These are phyloP conservation scores for Arthrobotrys pseudoclavata DNA, from an alignment of 2,329 filamentous ascomycete genomes.

Conservation along the genomic window DNA sequence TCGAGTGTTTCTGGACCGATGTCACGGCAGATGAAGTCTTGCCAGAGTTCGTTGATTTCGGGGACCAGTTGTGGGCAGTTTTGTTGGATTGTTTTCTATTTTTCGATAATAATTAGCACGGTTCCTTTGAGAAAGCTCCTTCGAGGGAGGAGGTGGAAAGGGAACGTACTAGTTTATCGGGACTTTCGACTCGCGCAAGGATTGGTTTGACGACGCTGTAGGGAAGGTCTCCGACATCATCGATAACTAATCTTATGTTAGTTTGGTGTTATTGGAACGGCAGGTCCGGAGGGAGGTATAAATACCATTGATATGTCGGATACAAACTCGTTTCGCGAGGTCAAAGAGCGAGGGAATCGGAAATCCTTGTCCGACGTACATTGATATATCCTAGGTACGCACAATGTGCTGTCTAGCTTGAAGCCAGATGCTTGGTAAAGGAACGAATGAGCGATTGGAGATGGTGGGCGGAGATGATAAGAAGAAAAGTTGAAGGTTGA, in stretches of 20 bases:
- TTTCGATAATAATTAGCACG: neutral
- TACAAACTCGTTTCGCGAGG: conserved; percentile 46
- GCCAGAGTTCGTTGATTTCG: conserved; percentile 80
- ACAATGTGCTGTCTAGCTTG: too few relatives aligned
- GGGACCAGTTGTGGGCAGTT: conserved; percentile 82
- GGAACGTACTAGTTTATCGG: conserved; percentile 76
- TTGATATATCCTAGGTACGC: neutral
- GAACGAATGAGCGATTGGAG: neutral
- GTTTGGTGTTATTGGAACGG: neutral
- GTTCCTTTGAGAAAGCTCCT: neutral
- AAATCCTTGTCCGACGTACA: conserved; percentile 13
- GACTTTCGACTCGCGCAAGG: conserved; percentile 78
- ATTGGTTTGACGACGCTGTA: conserved; percentile 77
- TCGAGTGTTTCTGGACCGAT: conserved; percentile 76
- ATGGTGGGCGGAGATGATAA: neutral
- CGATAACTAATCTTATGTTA: conserved; percentile 70
- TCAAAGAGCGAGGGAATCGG: conserved; percentile 53
- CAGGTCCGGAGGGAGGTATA: neutral
- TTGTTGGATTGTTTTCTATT: conserved; percentile 74
- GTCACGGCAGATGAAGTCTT: conserved; percentile 81
- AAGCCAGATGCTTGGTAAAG: too few relatives aligned
- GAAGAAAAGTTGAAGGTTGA: too few relatives aligned
- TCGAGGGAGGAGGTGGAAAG: neutral
- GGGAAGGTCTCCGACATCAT: conserved; percentile 79
- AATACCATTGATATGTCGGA: conserved; percentile 46